These are phyloP conservation scores for Trichoderma sp. DNA, from an alignment of 2,329 filamentous ascomycete species.

Conservation along the genomic window DNA sequence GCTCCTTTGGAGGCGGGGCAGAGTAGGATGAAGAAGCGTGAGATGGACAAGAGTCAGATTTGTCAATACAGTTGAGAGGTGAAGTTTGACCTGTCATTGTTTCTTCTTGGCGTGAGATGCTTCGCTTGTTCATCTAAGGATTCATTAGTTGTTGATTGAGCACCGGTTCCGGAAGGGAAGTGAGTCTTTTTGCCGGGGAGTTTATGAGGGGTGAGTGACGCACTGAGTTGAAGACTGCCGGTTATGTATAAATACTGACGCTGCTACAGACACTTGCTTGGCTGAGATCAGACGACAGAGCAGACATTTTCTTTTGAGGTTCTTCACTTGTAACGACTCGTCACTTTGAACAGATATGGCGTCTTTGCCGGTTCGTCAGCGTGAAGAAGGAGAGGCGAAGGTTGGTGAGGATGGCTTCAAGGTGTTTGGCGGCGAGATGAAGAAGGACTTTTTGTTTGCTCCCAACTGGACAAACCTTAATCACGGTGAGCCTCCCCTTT, in stretches of 20 bases:
- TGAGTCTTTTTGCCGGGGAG: not conserved
- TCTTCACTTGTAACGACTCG: not conserved
- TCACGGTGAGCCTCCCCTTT: conserved; percentile 9
- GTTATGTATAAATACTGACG: not conserved
- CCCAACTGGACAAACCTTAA: conserved; percentile 22
- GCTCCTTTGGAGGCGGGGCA: not conserved
- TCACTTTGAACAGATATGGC: not conserved
- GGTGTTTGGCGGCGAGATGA: conserved; percentile 17
- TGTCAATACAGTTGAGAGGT: no score
- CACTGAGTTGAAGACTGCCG: not conserved
- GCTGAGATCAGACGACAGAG: not conserved
- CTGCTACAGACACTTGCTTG: not conserved
- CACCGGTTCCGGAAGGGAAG: conserved; percentile 8
- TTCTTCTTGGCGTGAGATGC: not conserved
- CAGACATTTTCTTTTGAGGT: not conserved
- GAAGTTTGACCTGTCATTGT: not conserved
- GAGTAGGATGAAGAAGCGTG: no score
- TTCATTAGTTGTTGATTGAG: not conserved
- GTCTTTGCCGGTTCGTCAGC: conserved; percentile 8
- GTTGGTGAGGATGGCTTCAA: conserved; percentile 9
- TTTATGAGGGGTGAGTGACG: not conserved
- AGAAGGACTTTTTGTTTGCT: conserved; percentile 22
- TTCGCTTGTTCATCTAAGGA: not conserved
- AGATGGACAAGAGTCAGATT: not conserved
- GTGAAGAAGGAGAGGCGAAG: not conserved